Evolutionary conservation across 495 filamentous ascomycete genomes (phyloP), one percentile per base, ranked within the genome.

Genomic region (Hypoxylon trugodes): DNA sequence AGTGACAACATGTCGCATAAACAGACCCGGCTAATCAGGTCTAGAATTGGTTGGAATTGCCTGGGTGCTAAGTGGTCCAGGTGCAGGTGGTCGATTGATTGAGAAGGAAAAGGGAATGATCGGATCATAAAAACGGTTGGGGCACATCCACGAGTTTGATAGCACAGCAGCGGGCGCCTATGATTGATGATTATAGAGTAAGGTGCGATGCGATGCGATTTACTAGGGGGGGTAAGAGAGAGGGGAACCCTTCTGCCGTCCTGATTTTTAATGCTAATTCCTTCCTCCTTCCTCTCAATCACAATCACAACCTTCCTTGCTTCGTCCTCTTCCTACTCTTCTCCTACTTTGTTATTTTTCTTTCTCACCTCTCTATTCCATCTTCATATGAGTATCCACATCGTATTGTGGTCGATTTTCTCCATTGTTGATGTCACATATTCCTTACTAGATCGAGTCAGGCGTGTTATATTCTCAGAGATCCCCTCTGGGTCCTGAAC

Each of bases 21-120:
- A 67, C 37, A 52, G 33, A 33, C 45, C 57, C 63, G 63, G 63
- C 63, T 66, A 66, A 66, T 66, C 57, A 66, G 57, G 63, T 51
- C 63, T 66, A 66, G 63, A 61, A 57, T 61, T 57, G 51, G 50
- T 51, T 32, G 16, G 38, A 46, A 35, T 12, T 37, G 38, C n/a
- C n/a, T n/a, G n/a, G n/a, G n/a, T n/a, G n/a, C n/a, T n/a, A n/a
- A n/a, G n/a, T n/a, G n/a, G n/a, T n/a, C n/a, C n/a, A n/a, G 36
- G 18, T 42, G 12, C 19, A 62, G 46, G 45, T 35, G 50, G 35
- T 33, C 41, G 26, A 49, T n/a, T 42, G 37, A 24, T 42, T 10
- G 19, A 50, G 24, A 45, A 48, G 41, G 6, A 24, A 28, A 28
- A 42, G 28, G 24, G 42, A 18, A 25, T 24, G 32, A 57, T 37